Evolutionary conservation across 805 yeast species (phyloP).

Genomic region (Saccharomyces jurei): DNA sequence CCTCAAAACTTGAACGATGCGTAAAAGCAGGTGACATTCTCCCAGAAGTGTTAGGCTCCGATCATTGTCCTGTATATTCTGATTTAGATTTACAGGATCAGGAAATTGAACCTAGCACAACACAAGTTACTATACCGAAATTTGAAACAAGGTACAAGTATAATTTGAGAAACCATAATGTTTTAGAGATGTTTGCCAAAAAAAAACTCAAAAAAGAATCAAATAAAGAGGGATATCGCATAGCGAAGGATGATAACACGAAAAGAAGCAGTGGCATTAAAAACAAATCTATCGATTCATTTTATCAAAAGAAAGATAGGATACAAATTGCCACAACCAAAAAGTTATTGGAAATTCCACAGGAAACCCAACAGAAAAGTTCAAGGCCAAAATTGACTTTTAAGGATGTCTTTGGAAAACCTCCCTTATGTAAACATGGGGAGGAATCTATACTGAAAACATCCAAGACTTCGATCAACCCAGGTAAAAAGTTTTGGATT

Average conservation of each 20-base stretch:
- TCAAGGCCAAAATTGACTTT: neutral
- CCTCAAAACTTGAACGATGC: constrained; percentile 30
- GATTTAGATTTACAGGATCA: constrained; percentile 40
- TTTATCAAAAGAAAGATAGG: neutral
- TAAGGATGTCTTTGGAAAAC: constrained; percentile 19
- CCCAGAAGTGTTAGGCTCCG: constrained; percentile 74
- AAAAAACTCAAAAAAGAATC: neutral
- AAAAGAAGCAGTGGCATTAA: constrained; percentile 1
- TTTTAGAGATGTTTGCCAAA: constrained; percentile 31
- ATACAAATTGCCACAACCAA: neutral
- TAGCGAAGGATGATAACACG: neutral
- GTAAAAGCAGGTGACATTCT: constrained; percentile 44
- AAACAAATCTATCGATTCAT: constrained; percentile 6
- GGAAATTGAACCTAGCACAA: neutral
- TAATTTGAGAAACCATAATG: constrained; percentile 32
- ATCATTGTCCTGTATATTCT: constrained; percentile 84
- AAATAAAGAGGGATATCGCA: neutral
- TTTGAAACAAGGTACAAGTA: constrained; percentile 50
- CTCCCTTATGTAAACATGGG: constrained; percentile 43
- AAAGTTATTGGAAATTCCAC: neutral
- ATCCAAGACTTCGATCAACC: constrained; percentile 36
- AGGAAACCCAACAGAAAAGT: neutral
- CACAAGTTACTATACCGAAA: constrained; percentile 23
- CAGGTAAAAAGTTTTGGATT: constrained; percentile 49
- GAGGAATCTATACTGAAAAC: constrained; percentile 40